Conservation (phyloP, 2,329 filamentous ascomycete genomes). For the Akanthomyces uredinophilus region DNA sequence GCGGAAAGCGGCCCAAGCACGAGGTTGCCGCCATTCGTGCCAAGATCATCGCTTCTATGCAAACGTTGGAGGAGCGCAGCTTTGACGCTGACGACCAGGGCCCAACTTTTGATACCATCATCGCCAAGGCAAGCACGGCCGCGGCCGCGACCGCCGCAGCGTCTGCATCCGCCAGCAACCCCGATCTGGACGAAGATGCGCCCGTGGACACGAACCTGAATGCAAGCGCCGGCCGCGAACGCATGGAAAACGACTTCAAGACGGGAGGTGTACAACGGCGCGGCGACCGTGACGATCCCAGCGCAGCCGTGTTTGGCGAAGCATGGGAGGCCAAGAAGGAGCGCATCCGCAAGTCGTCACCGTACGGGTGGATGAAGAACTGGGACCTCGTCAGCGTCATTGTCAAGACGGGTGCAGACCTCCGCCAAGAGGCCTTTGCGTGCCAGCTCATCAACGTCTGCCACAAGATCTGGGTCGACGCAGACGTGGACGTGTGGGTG, state of each 20-base stretch:
- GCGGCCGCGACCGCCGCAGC: conserved; percentile 39
- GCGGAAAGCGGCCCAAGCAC: conserved; percentile 70
- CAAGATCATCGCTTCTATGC: conserved; percentile 88
- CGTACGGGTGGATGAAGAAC: conserved; percentile 85
- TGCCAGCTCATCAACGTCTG: conserved; percentile 80
- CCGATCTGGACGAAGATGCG: conserved; percentile 53
- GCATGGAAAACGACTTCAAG: conserved; percentile 88
- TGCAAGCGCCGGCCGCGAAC: conserved; percentile 67
- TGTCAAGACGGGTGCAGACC: conserved; percentile 78
- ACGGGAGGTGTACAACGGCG: conserved; percentile 77
- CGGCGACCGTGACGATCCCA: conserved; percentile 79
- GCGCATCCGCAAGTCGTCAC: conserved; percentile 75
- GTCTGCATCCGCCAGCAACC: conserved; percentile 31
- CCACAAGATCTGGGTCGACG: conserved; percentile 75
- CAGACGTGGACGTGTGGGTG: conserved; percentile 74
- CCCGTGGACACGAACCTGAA: conserved; percentile 52
- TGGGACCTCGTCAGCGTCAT: conserved; percentile 86
- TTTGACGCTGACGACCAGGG: conserved; percentile 70
- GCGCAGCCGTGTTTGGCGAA: conserved; percentile 80
- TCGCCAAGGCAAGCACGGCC: conserved; percentile 62
- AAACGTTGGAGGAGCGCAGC: conserved; percentile 78
- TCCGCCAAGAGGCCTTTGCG: conserved; percentile 80
- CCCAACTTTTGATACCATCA: conserved; percentile 77
- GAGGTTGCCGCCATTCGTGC: conserved; percentile 80
- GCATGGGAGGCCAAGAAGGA: conserved; percentile 82